Evolutionary conservation across 331 rosid species (phyloP), one percentile per base, ranked within the genome.

Genomic region (Pyracantha coccinea): DNA sequence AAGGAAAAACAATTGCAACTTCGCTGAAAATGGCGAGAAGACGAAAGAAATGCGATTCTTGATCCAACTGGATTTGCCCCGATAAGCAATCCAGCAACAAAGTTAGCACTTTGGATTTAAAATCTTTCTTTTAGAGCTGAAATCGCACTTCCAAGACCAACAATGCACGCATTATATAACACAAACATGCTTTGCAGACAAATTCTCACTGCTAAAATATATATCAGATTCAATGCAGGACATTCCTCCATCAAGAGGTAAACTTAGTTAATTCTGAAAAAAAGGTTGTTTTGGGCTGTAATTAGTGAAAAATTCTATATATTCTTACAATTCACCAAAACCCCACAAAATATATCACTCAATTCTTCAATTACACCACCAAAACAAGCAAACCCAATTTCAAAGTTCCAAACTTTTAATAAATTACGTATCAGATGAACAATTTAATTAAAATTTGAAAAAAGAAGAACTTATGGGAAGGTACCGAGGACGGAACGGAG

Each of bases 401-500:
- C 75, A 60, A 27, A 25, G 71, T 21, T 78, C 55, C 8, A 79
- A 72, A 16, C 38, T 27, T 45, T 32, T 2, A 58, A 17, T 6
- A n/a, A 25, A 52, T 52, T 19, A 52, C 57, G 55, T 3, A 54
- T 41, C 35, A 2, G 4, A 52, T 12, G n/a, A 20, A 23, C 53
- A 21, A 3, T 8, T 16, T 15, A 12, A 33, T 7, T 19, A 21
- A 32, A 38, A 32, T 19, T 29, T 2, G 4, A 35, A 55, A 66
- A 20, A 23, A 4, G 11, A 72, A 4, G 2, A 71, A 0, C 8
- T 41, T 41, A 52, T 17, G 57, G 2, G 75, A 77, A 70, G 54
- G 73, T 85, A 94, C 99, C 99, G 68, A 94, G 63, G 59, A 90
- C 79, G 61, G 96, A 82, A 86, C 84, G 78, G 47, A 92, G 91